A percentile compares a stretch with the other conserved stretches of the same genome.
phyloP scores from a whole-genome alignment of 2,329 filamentous ascomycete species.

The Ceratocystis diversiconidia region DNA sequence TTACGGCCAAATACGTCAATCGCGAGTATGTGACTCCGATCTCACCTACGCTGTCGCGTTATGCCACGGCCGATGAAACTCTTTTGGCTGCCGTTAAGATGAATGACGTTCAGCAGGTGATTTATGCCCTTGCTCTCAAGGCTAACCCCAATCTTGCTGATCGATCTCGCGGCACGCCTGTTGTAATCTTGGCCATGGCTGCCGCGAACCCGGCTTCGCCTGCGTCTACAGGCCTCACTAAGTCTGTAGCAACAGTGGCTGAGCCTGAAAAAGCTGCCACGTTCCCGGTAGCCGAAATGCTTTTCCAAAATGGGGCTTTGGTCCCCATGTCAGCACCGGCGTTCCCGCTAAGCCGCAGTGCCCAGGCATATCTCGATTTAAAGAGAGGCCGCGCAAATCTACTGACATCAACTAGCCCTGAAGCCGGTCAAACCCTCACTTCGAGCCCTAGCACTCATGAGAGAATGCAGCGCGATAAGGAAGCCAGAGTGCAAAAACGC shows the following conservation, averaged over 20 bases:
- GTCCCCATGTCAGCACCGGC: slow-evolving; percentile 62
- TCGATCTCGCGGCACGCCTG: slow-evolving; percentile 74
- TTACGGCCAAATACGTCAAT: slow-evolving; percentile 88
- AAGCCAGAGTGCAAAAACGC: slow-evolving; percentile 60
- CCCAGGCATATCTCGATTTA: slow-evolving; percentile 72
- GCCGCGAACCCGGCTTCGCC: slow-evolving; percentile 73
- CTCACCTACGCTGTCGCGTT: slow-evolving; percentile 60
- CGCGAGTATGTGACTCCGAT: slow-evolving; percentile 66
- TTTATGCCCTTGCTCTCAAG: slow-evolving; percentile 74
- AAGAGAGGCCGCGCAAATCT: slow-evolving; percentile 40
- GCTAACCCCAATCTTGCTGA: slow-evolving; percentile 81
- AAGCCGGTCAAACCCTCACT: slow-evolving; percentile 40
- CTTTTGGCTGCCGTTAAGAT: slow-evolving; percentile 86
- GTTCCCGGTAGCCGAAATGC: slow-evolving; percentile 79
- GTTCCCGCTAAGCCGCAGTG: slow-evolving; percentile 68
- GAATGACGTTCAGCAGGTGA: slow-evolving; percentile 85
- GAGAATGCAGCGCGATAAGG: slow-evolving; percentile 43
- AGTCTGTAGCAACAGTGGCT: slow-evolving; percentile 24
- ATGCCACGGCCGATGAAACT: slow-evolving; percentile 69
- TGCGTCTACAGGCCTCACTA: slow-evolving; percentile 40
- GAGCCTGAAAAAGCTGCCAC: slow-evolving; percentile 43
- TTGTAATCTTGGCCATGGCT: slow-evolving; percentile 78
- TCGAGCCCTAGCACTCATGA: slow-evolving; percentile 29
- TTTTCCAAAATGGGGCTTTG: slow-evolving; percentile 87
- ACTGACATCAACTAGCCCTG: slow-evolving; percentile 31